Conservation (phyloP, 768 basidiomycete species). For the Boletus patriciae region DNA sequence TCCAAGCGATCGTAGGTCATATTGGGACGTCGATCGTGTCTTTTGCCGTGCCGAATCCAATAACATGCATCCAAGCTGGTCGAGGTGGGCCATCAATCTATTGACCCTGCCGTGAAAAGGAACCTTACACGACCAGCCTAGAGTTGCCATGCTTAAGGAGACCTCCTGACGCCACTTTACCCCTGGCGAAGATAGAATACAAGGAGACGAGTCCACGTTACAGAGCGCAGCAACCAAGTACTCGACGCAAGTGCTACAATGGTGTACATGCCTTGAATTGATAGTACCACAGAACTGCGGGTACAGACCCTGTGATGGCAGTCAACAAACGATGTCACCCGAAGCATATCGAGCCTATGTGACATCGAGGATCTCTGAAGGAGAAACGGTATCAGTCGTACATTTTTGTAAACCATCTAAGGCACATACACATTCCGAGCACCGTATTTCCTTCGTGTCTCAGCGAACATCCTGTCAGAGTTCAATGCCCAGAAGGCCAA, state of each 20-base stretch:
- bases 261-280: neutral
- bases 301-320: neutral
- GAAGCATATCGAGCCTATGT: too few species aligned
- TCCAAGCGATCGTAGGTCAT: too few species aligned
- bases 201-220: neutral
- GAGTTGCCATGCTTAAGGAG: neutral
- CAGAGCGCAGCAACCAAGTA: neutral
- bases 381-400: too few species aligned
- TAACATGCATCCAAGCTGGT: neutral
- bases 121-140: neutral
- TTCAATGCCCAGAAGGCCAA: too few species aligned
- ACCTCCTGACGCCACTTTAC: too few species aligned
- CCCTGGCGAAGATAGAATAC: neutral
- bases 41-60: neutral
- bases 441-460: too few species aligned
- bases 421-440: too few species aligned
- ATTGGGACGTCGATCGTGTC: neutral
- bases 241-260: neutral
- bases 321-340: too few species aligned
- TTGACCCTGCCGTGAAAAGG: neutral
- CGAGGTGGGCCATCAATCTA: neutral
- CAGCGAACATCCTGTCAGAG: too few species aligned
- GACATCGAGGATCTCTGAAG: too few species aligned
- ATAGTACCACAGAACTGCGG: neutral
- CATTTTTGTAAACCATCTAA: too few species aligned